Conservation (phyloP, 1,139 yeast genomes). For the Candida glucosophila region DNA sequence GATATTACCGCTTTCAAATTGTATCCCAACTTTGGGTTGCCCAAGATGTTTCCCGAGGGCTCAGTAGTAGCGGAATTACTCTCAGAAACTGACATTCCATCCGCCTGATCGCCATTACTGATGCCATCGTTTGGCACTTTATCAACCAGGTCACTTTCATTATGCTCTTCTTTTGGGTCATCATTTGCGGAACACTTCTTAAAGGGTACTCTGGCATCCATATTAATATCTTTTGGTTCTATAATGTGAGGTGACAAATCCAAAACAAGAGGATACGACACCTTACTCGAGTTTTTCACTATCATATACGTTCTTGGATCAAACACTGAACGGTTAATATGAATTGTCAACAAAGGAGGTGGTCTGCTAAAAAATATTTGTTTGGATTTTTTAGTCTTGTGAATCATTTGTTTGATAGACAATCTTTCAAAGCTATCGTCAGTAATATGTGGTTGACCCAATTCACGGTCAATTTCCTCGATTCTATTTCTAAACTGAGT, state of each 20-base stretch:
- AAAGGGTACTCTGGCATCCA: conserved; percentile 74
- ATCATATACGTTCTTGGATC: conserved; percentile 80
- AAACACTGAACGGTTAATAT: conserved; percentile 85
- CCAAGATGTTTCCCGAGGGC: neutral
- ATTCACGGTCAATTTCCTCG: conserved; percentile 46
- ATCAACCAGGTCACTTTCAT: conserved; percentile 4
- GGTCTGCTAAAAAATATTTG: conserved; percentile 77
- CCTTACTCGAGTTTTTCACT: conserved; percentile 75
- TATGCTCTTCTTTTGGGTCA: conserved; percentile 8
- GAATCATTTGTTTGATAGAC: conserved; percentile 67
- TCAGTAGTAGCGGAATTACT: conserved; percentile 2
- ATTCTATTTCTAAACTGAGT: conserved; percentile 45
- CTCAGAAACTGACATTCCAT: conserved; percentile 2
- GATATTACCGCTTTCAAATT: conserved; percentile 76
- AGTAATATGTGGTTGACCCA: conserved; percentile 58
- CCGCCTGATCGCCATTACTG: conserved; percentile 2
- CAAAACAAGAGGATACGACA: conserved; percentile 61
- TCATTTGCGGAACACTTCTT: conserved; percentile 42
- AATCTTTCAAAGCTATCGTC: conserved; percentile 71
- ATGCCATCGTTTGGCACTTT: conserved; percentile 7
- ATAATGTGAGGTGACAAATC: conserved; percentile 66
- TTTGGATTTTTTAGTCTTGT: conserved; percentile 72
- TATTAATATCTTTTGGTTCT: conserved; percentile 58
- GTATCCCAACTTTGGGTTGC: conserved; percentile 41
- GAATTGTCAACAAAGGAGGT: conserved; percentile 75